These are phyloP conservation scores for Aaosphaeria pasadenensis DNA, from an alignment of 2,329 filamentous ascomycete species.

Conservation along the genomic window DNA sequence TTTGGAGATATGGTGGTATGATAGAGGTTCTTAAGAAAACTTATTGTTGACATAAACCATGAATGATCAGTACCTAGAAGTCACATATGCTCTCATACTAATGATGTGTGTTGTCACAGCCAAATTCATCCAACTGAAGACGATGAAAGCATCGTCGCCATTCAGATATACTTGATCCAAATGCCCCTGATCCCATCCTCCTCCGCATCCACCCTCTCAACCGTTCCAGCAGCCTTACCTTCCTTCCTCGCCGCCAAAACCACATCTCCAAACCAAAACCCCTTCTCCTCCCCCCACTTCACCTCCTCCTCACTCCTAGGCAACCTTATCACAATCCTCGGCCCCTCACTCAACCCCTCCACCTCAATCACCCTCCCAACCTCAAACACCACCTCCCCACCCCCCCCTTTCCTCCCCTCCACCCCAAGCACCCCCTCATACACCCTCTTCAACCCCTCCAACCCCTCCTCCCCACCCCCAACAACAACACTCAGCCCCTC, in stretches of 20 bases:
- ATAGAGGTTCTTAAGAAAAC: too few species aligned
- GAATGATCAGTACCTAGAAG: too few species aligned
- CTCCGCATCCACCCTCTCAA: constrained; percentile 1
- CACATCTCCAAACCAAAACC: constrained; percentile 23
- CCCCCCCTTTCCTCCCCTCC: constrained; percentile 2
- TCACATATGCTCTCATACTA: too few species aligned
- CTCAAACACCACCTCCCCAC: constrained; percentile 11
- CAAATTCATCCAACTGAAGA: not conserved
- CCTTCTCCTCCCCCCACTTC: constrained; percentile 8
- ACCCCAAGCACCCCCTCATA: constrained; percentile 16
- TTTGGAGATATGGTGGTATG: too few species aligned
- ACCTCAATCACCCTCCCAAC: constrained; percentile 14
- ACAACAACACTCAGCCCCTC: constrained; percentile 23
- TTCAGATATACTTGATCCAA: constrained; percentile 4
- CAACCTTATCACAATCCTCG: constrained; percentile 17
- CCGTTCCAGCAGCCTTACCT: not conserved
- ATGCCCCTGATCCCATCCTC: constrained; percentile 3
- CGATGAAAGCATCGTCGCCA: not conserved
- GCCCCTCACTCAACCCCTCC: constrained; percentile 9
- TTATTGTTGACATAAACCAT: too few species aligned
- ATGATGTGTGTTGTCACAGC: too few species aligned
- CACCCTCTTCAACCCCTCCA: constrained; percentile 7
- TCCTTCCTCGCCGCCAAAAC: constrained; percentile 1
- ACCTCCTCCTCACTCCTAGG: constrained; percentile 15
- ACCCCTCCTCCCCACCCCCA: constrained; percentile 9